Evolutionary conservation across 2,329 filamentous ascomycete genomes (phyloP).

Genomic region (Juglanconis oblonga): DNA sequence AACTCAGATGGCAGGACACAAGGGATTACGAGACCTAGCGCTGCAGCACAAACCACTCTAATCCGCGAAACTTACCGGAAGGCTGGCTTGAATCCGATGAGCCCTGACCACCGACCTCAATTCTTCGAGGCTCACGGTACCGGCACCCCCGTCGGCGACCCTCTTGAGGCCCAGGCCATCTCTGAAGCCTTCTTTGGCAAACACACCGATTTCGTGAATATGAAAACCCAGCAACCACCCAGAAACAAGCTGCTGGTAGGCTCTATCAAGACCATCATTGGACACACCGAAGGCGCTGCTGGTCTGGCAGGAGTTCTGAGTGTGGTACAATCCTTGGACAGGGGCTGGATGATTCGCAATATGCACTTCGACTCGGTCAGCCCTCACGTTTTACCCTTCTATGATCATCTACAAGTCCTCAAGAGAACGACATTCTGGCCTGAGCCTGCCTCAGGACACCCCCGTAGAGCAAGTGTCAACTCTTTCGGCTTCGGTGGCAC

Average conservation of each 20-base stretch:
- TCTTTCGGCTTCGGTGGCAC: constrained; percentile 45
- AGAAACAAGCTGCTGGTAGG: constrained; percentile 33
- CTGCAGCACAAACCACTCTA: constrained; percentile 39
- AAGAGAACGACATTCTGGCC: constrained; percentile 34
- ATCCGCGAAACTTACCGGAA: constrained; percentile 43
- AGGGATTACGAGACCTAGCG: constrained; percentile 55
- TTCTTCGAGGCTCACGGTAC: constrained; percentile 48
- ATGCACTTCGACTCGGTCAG: constrained; percentile 40
- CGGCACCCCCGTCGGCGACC: constrained; percentile 38
- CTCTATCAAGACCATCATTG: constrained; percentile 43
- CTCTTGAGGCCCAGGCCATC: constrained; percentile 43
- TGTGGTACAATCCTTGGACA: constrained; percentile 38
- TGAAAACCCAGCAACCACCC: not conserved
- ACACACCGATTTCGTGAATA: not conserved
- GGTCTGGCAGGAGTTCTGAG: constrained; percentile 48
- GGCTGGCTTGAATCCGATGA: constrained; percentile 36
- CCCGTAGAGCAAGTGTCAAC: constrained; percentile 41
- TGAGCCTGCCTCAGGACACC: constrained; percentile 29
- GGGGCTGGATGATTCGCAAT: constrained; percentile 39
- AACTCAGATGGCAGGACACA: constrained; percentile 49
- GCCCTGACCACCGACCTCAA: constrained; percentile 36
- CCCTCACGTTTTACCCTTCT: constrained; percentile 36
- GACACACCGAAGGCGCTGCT: constrained; percentile 48
- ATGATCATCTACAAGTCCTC: constrained; percentile 31
- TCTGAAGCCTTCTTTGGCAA: constrained; percentile 36